Evolutionary conservation across 495 filamentous ascomycete species (phyloP), one percentile per base, ranked within the genome.

Genomic region (Tetracladium marchalianum): DNA sequence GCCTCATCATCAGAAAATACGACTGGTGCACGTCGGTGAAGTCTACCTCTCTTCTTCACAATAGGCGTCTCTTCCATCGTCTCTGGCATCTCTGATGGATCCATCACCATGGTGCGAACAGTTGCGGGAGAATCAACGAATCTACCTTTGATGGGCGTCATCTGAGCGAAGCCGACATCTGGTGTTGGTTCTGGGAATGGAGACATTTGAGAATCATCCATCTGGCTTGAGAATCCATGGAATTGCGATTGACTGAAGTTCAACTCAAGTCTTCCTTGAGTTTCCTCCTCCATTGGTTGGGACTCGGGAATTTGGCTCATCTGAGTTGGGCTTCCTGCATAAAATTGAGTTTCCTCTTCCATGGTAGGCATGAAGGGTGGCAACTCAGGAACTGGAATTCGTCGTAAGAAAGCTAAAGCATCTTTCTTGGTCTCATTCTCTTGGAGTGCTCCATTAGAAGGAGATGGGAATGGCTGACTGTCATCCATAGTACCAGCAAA

Each of bases 401-500:
- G 47, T 37, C 65, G 62, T 2, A 77, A 50, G 32, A 82, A 73
- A 12, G 68, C 67, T 24, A 78, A 45, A 15, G 70, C 69, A 37
- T 69, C 72, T 41, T 70, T 39, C 1, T 31, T 10, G 11, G 8
- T 37, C 1, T 32, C 18, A 6, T 24, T 33, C 1, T 49, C 41
- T 13, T 7, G n/a, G 12, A 4, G 4, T 7, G 22, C 22, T 27
- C 22, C 22, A 3, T 27, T 7, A 27, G 22, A 27, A 7, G 9
- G 44, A 31, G 39, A 27, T 1, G 33, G 18, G 11, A 31, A 31
- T 6, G 19, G 38, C 57, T 64, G 40, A 44, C 52, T 59, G 31
- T 85, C 77, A 40, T 81, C 85, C 75, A 96, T 82, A 1, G 90
- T 96, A 19, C 85, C 87, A n/a, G 84, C 83, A 61, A 95, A 96